phyloP scores from a whole-genome alignment of 1,284 basidiomycete species.

The Mycena sp. region DNA sequence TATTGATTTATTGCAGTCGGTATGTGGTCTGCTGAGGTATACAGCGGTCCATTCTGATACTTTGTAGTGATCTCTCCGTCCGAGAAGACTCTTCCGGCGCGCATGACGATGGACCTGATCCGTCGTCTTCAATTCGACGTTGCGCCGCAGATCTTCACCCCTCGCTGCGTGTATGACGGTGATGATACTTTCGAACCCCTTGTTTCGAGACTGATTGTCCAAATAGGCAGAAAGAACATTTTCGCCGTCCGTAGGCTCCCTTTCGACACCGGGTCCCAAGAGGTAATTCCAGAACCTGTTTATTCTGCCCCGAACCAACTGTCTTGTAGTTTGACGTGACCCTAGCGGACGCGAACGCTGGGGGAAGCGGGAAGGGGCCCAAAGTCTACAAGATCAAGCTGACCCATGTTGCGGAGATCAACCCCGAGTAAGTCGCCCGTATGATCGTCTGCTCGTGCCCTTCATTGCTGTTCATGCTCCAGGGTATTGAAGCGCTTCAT shows the following conservation, averaged over 20 bases:
- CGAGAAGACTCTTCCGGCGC: slow-evolving; percentile 71
- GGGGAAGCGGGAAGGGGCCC: slow-evolving; percentile 51
- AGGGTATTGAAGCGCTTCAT: slow-evolving; percentile 76
- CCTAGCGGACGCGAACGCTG: slow-evolving; percentile 50
- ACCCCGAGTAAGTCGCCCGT: slow-evolving; percentile 66
- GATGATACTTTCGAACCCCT: too few relatives aligned
- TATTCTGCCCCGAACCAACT: too few relatives aligned
- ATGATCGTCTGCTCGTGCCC: slow-evolving; percentile 2
- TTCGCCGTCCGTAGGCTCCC: slow-evolving; percentile 67
- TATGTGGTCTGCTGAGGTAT: too few relatives aligned
- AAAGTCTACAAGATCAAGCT: slow-evolving; percentile 70
- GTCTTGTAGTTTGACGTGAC: slow-evolving; percentile 76
- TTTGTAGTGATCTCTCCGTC: slow-evolving; percentile 62
- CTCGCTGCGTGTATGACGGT: slow-evolving; percentile 74
- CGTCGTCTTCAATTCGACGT: slow-evolving; percentile 62
- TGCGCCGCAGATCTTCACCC: slow-evolving; percentile 66
- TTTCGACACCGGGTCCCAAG: slow-evolving; percentile 57
- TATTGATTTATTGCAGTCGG: too few relatives aligned
- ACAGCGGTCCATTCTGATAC: slow-evolving; percentile 11
- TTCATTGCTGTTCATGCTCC: slow-evolving; percentile 14
- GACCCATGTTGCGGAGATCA: slow-evolving; percentile 76
- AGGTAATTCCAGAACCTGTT: too few relatives aligned
- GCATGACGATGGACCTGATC: slow-evolving; percentile 74
- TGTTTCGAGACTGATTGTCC: too few relatives aligned
- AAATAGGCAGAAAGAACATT: slow-evolving; percentile 75